Base-by-base conservation (phyloP, 306 rosid genomes). In the Cucumis melo region DNA sequence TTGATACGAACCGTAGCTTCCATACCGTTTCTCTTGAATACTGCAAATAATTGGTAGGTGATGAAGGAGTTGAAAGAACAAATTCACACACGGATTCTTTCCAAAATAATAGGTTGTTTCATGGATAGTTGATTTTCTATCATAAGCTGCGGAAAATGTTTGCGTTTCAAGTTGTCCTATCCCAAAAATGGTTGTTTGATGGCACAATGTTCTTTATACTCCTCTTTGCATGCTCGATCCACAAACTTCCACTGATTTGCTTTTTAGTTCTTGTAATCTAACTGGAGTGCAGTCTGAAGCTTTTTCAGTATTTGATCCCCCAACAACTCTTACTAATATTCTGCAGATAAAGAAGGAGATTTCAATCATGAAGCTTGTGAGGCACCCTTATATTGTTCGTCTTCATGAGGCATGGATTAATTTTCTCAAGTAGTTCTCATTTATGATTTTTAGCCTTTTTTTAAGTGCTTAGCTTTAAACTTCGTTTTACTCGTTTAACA, bases 331-430 rank as follows among this genome's bases (percentile, higher is more conserved):
- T 56, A 50, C 74, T n/a, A 29, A 29, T 79, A 20, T 77, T 38
- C 71, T 85, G 87, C 84, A 89, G 98, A 91, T 93, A 80, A 91
- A 93, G 90, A 87, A 89, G 85, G 97, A 93, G 88, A 91, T 93
- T 83, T 87, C 90, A 41, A 88, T 91, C 60, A 93, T 93, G 98
- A 93, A 91, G 87, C 95, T 88, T 80, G 98, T 91, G 78, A 88
- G 96, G 63, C 98, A 93, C 80, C 98, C 98, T 50, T 87, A 82
- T 74, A 86, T 93, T 60, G 96, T 89, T 84, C 95, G 98, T 74
- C 84, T 93, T 50, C 84, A 89, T 4, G 97, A 93, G 97, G 98
- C 80, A 88, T 75, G 91, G 16, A 72, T 29, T 59, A 50, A 78
- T n/a, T 71, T 72, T 59, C 50, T 55, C 8, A 64, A 73, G 65